A percentile compares a stretch with the other conserved stretches of the same genome.
These are phyloP conservation scores for Podaxis sp. DNA, from an alignment of 768 basidiomycete species.

Conservation along the genomic window DNA sequence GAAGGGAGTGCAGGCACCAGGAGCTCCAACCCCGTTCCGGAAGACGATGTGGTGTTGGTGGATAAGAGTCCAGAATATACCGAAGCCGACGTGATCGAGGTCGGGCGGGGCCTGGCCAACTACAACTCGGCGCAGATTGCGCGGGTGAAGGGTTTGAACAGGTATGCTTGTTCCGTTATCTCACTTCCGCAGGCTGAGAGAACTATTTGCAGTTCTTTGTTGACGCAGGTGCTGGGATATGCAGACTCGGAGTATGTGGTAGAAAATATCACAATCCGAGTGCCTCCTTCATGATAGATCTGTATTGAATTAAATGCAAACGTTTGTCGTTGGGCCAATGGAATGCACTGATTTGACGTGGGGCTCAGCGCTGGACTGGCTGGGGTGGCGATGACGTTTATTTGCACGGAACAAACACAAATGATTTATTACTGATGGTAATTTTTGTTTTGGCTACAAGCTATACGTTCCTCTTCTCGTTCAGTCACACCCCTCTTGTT, in stretches of 20 bases:
- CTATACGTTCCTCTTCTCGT: conserved; percentile 15
- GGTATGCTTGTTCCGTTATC: conserved; percentile 48
- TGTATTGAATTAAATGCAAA: conserved; percentile 9
- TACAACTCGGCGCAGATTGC: conserved; percentile 94
- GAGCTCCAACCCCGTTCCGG: conserved; percentile 14
- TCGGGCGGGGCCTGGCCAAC: conserved; percentile 92
- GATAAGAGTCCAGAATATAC: conserved; percentile 26
- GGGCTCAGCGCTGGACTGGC: conserved; percentile 9
- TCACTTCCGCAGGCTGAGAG: conserved; percentile 15
- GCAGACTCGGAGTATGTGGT: conserved; percentile 97
- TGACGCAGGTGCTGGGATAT: conserved; percentile 83
- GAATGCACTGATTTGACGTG: conserved; percentile 15
- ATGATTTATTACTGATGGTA: conserved; percentile 17
- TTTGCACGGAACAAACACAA: conserved; percentile 37
- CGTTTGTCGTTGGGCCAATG: conserved; percentile 14
- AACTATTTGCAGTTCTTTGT: conserved; percentile 59
- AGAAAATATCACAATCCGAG: conserved; percentile 85
- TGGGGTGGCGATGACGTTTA: conserved; percentile 46
- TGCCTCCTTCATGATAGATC: conserved; percentile 36
- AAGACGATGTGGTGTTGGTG: conserved; percentile 26
- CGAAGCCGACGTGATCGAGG: conserved; percentile 76
- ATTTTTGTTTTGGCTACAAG: conserved; percentile 28
- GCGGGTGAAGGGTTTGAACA: conserved; percentile 86
- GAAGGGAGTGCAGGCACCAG: conserved; percentile 10
- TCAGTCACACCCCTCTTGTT: conserved; percentile 18